Conservation (phyloP, 495 filamentous ascomycete species). For the Penicillium goetzii region DNA sequence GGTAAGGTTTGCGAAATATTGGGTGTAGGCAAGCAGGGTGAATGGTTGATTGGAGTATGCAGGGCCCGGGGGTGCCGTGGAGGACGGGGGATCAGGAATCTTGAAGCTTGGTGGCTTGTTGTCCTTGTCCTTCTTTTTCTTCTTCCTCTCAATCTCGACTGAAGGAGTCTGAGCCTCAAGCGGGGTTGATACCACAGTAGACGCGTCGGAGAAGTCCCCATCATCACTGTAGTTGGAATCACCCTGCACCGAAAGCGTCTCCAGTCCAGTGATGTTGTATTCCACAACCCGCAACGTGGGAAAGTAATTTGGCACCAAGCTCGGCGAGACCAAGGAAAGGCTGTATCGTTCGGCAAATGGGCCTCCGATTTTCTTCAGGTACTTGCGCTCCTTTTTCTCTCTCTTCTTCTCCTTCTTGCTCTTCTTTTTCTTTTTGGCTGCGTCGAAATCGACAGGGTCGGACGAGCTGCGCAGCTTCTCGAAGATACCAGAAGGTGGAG, state of each 20-base stretch:
- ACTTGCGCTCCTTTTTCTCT: conserved; percentile 58
- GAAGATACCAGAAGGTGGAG: conserved; percentile 44
- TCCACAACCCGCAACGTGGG: conserved; percentile 84
- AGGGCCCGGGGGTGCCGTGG: conserved; percentile 77
- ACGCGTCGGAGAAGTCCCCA: neutral
- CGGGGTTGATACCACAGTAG: neutral
- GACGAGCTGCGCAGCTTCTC: conserved; percentile 25
- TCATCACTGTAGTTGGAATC: neutral
- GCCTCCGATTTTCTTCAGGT: conserved; percentile 71
- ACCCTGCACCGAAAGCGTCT: conserved; percentile 52
- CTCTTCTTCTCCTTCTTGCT: conserved; percentile 38
- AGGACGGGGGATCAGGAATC: conserved; percentile 73
- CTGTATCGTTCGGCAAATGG: conserved; percentile 84
- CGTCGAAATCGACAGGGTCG: conserved; percentile 9
- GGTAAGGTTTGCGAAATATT: conserved; percentile 94
- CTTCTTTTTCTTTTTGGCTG: conserved; percentile 43
- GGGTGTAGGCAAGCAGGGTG: conserved; percentile 74
- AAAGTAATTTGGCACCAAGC: conserved; percentile 91
- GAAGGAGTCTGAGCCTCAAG: neutral
- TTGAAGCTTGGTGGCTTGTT: conserved; percentile 63
- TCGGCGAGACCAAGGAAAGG: conserved; percentile 76
- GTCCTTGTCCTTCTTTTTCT: conserved; percentile 60
- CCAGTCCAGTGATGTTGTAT: conserved; percentile 88
- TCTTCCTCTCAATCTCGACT: conserved; percentile 46
- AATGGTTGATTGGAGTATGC: conserved; percentile 88